A percentile compares a stretch with the other conserved stretches of the same genome.
These are phyloP conservation scores for Parastagonospora nodorum DNA, from an alignment of 2,329 filamentous ascomycete genomes.

Conservation along the genomic window DNA sequence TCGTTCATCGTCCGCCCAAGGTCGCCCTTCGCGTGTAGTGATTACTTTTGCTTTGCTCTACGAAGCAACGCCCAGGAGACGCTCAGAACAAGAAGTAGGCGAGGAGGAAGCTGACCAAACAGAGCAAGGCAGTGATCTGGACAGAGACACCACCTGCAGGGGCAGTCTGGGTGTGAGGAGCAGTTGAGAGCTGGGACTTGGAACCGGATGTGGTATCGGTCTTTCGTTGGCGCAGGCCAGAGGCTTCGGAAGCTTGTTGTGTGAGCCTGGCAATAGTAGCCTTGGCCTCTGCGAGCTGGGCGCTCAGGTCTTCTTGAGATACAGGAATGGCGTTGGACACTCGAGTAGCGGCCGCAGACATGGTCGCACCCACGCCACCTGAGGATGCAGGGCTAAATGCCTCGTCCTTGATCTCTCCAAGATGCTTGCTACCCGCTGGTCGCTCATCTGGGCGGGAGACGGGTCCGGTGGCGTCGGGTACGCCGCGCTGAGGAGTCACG, in stretches of 20 bases:
- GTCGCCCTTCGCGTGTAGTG: slow-evolving; percentile 19
- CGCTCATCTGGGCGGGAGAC: slow-evolving; percentile 47
- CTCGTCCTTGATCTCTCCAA: slow-evolving; percentile 49
- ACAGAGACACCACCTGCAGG: slow-evolving; percentile 78
- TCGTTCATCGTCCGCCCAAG: no score
- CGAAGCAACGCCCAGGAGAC: slow-evolving; percentile 26
- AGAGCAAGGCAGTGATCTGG: slow-evolving; percentile 80
- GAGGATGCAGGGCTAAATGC: slow-evolving; percentile 47
- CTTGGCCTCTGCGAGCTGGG: slow-evolving; percentile 76
- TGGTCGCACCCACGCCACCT: slow-evolving; percentile 43
- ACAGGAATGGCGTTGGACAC: slow-evolving; percentile 56
- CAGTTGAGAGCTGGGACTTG: slow-evolving; percentile 56
- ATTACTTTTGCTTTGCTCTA: slow-evolving; percentile 21
- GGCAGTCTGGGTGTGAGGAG: slow-evolving; percentile 59
- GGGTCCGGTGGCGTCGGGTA: slow-evolving; percentile 41
- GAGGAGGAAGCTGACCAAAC: slow-evolving; percentile 87
- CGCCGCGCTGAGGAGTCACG: slow-evolving; percentile 52
- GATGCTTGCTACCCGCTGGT: slow-evolving; percentile 46
- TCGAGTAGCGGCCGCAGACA: slow-evolving; percentile 54
- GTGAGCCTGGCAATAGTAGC: slow-evolving; percentile 72
- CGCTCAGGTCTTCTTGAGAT: slow-evolving; percentile 67
- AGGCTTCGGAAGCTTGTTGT: slow-evolving; percentile 58
- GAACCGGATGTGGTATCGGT: slow-evolving; percentile 58
- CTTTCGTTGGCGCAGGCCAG: slow-evolving; percentile 81
- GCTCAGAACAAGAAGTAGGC: slow-evolving; percentile 94